phyloP scores from a whole-genome alignment of 805 yeast species.

The Schwanniomyces occidentalis region DNA sequence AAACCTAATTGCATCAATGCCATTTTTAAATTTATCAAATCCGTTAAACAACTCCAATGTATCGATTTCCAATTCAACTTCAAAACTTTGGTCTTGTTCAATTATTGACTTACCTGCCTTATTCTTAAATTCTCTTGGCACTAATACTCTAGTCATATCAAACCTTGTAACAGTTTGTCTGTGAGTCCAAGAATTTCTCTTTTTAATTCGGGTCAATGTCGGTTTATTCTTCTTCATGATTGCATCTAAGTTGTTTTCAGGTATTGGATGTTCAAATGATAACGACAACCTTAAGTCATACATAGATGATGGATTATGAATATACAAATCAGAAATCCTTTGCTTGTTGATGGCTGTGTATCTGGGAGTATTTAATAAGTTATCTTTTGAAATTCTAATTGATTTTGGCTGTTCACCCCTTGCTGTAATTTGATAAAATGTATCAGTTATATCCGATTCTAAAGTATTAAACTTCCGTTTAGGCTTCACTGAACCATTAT shows the following conservation, averaged over 20 bases:
- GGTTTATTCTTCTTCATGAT: constrained; percentile 52
- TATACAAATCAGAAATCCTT: constrained; percentile 68
- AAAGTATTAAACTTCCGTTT: constrained; percentile 58
- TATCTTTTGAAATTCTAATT: constrained; percentile 67
- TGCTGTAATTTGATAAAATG: constrained; percentile 59
- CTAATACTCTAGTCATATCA: constrained; percentile 64
- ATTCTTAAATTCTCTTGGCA: constrained; percentile 37
- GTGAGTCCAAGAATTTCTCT: constrained; percentile 71
- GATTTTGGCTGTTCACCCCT: constrained; percentile 65
- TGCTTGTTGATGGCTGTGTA: constrained; percentile 72
- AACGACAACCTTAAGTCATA: constrained; percentile 77
- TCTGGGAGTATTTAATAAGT: constrained; percentile 58
- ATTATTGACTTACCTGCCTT: constrained; percentile 36
- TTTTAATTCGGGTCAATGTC: constrained; percentile 62
- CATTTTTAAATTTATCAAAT: constrained; percentile 40
- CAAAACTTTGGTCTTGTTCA: constrained; percentile 36
- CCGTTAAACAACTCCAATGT: constrained; percentile 40
- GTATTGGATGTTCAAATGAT: constrained; percentile 73
- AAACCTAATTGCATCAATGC: constrained; percentile 37
- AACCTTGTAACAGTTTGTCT: constrained; percentile 71
- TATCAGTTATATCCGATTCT: constrained; percentile 64
- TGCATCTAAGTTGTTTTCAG: constrained; percentile 56
- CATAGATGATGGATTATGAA: constrained; percentile 73
- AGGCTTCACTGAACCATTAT: constrained; percentile 20
- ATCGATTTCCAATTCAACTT: constrained; percentile 44